Evolutionary conservation across 75 land plant genomes (phyloP), one percentile per base, ranked within the genome.

Genomic region (Gnetum montanum): DNA sequence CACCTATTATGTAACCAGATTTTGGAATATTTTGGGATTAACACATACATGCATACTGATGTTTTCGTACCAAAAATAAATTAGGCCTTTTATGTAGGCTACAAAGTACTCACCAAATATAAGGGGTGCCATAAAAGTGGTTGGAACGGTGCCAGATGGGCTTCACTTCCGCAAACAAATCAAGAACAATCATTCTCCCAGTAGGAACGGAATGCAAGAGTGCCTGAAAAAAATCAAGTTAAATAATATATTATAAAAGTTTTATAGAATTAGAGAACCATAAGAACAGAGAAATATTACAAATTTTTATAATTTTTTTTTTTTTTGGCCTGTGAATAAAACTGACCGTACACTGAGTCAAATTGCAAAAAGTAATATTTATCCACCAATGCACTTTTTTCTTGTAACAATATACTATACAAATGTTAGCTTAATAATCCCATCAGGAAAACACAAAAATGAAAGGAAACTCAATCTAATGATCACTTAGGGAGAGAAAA

Each of bases 121-220:
- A 93, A 52, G 98, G 98, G 34, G 79, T 79, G 23, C 90, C 87
- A 80, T 89, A 94, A 53, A 94, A 94, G 33, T 94, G 90, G 54
- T 82, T 70, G 43, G 98, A 89, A 47, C 57, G 64, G 43, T 60
- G 65, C 96, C 98, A 94, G 46, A 94, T 73, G 16, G 98, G 98
- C 55, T 77, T 85, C 54, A 73, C 98, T 53, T 94, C 98, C 58
- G 96, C 98, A 81, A 85, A 94, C 35, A 94, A 73, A 66, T 89
- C 98, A 60, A 94, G 79, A 31, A 94, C 96, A 45, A 94, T 67
- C 96, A 94, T 85, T 68, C 76, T 94, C 54, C 98, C 98, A 67
- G 68, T 67, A 35, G 98, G 98, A 62, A 94, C 98, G 28, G 96
- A 84, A 62, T 94, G 98, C 37, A 94, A 64, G 58, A 94, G 81